phyloP scores from a whole-genome alignment of 371 early-diverging fungal genomes.

The Blastocladiella emersonii region DNA sequence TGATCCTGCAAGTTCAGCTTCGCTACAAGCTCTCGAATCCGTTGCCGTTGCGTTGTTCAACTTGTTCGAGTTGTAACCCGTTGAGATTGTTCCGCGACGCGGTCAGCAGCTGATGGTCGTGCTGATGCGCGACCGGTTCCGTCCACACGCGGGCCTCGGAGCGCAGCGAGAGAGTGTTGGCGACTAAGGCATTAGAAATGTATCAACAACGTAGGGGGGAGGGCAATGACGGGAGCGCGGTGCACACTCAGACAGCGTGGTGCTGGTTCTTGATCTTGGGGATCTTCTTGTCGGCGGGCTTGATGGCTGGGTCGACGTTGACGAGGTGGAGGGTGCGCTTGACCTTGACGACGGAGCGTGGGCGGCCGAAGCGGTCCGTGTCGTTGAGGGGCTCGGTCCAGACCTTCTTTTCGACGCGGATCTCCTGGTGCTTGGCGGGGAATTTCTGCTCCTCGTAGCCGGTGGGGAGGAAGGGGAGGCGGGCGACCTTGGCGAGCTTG shows the following conservation, averaged over 20 bases:
- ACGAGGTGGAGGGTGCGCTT: not conserved
- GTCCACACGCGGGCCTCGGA: no score
- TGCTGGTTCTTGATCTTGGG: not conserved
- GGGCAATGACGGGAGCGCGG: no score
- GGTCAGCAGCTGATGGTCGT: no score
- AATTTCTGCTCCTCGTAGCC: not conserved
- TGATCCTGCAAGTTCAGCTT: no score
- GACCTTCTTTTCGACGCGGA: constrained; percentile 1
- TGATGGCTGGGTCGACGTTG: not conserved
- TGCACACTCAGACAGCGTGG: not conserved
- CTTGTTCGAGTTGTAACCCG: no score
- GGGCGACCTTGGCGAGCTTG: not conserved
- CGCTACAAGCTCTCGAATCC: no score
- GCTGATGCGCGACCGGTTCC: no score
- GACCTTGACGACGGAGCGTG: not conserved
- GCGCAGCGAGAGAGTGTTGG: no score
- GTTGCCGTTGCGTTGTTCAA: no score
- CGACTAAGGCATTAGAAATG: no score
- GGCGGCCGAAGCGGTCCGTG: not conserved
- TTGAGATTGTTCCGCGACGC: no score
- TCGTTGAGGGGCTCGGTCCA: not conserved
- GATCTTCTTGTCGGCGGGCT: not conserved
- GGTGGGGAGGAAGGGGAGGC: not conserved
- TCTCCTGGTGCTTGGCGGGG: not conserved
- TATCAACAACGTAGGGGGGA: no score